Evolutionary conservation across 1,284 basidiomycete species (phyloP).

Genomic region (Porodaedalea pini): DNA sequence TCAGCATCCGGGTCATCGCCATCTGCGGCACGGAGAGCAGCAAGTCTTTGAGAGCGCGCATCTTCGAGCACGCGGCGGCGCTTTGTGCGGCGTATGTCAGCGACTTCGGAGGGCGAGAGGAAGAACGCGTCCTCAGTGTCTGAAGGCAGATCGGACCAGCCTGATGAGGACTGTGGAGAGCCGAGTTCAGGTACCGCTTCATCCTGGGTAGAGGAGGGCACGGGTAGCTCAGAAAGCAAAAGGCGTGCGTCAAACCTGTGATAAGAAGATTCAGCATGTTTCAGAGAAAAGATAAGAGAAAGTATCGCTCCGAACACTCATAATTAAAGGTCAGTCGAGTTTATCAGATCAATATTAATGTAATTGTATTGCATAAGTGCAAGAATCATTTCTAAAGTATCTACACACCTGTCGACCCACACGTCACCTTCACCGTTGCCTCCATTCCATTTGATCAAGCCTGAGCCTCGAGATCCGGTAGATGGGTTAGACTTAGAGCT

Average conservation of each 20-base stretch:
- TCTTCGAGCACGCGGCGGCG: slow-evolving; percentile 59
- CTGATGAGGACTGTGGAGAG: slow-evolving; percentile 45
- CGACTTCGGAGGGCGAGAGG: slow-evolving; percentile 60
- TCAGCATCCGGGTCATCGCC: slow-evolving; percentile 27
- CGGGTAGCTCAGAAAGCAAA: slow-evolving; percentile 52
- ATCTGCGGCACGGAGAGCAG: slow-evolving; percentile 49
- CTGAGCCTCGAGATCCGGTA: slow-evolving; percentile 20
- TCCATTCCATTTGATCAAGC: slow-evolving; percentile 8
- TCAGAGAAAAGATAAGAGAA: slow-evolving; percentile 19
- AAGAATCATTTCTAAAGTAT: slow-evolving; percentile 1
- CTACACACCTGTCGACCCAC: slow-evolving; percentile 65
- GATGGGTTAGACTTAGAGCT: slow-evolving; percentile 18
- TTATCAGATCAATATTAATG: not conserved
- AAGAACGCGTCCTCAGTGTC: slow-evolving; percentile 82
- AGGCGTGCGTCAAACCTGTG: slow-evolving; percentile 77
- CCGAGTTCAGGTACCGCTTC: slow-evolving; percentile 18
- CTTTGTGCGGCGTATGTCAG: slow-evolving; percentile 64
- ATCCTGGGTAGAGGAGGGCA: slow-evolving; percentile 17
- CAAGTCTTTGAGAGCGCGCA: slow-evolving; percentile 58
- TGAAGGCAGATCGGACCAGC: slow-evolving; percentile 80
- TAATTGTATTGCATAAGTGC: not conserved
- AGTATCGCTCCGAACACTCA: slow-evolving; percentile 19
- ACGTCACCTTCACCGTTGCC: slow-evolving; percentile 24
- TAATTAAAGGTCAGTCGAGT: not conserved
- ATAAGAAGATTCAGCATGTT: slow-evolving; percentile 16